Base-by-base conservation (phyloP, 2,329 filamentous ascomycete species). In the Colletotrichum chrysophilum region DNA sequence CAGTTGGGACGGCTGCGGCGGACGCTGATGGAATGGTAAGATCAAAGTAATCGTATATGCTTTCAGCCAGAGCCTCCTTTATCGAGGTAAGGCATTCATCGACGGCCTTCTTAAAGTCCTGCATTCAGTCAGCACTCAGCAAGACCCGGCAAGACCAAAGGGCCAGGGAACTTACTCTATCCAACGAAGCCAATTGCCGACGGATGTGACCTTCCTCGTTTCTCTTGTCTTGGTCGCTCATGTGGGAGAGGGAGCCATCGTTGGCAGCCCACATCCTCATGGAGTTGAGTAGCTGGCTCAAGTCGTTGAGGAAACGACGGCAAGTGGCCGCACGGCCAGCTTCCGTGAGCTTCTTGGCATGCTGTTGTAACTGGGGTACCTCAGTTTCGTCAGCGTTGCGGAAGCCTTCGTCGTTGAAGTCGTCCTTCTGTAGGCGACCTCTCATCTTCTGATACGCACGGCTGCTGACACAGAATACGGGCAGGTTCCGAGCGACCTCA, bases 391-490 rank as follows among this genome's bases (percentile, higher is more conserved):
- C 85, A 0, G 84, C 55, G 7, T 84, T 81, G 2, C 82, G 81
- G 80, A 93, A 94, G 0, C 91, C 91, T 16, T 74, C 74, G 16
- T 86, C 82, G 4, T 91, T 85, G 16, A 84, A 78, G 3, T 85
- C 83, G 67, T 94, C 91, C 60, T 89, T 89, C 66, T 85, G 80
- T 8, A 93, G 79, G 5, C 90, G 86, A 3, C 90, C 91, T 48
- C 85, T 84, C 28, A 94, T 83, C 78, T 91, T 91, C 78, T 94
- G 91, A 70, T 93, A 94, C 0, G 89, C 91, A 65, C 89, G 86
- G 62, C 89, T 90, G 72, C 90, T 92, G 14, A 94, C 90, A 76
- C 92, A 94, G 79, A 93, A 94, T 4, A 94, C 91, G 0, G 91
- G 89, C 2, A 94, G 84, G 1, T 85, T 86, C 10, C 82, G 82